Percentiles rank a stretch among this genome's conserved stretches.
Evolutionary conservation across 768 basidiomycete species (phyloP).

Genomic region (Hypholoma sublateritium): DNA sequence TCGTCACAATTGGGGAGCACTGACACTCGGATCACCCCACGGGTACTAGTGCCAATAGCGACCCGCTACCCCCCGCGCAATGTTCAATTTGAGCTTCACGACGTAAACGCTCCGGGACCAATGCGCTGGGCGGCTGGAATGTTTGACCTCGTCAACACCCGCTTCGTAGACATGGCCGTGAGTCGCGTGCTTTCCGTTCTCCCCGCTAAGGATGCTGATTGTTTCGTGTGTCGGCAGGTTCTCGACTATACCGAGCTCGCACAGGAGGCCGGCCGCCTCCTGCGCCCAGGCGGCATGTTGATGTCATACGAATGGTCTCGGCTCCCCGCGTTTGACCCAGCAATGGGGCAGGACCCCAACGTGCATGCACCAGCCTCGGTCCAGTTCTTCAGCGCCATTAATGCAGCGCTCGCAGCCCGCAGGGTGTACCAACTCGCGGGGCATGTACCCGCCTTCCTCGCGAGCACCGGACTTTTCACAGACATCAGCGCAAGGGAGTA

Average conservation of each 20-base stretch:
- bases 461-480: conserved; percentile 37
- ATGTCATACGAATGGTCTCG: conserved; percentile 58
- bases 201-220: background rate
- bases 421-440: conserved; percentile 39
- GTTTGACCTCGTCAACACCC: conserved; percentile 72
- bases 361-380: conserved; percentile 39
- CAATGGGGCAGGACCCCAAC: conserved; percentile 32
- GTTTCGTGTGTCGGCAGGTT: conserved; percentile 40
- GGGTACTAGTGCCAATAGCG: conserved; percentile 62
- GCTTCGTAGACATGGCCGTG: conserved; percentile 60
- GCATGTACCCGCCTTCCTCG: conserved; percentile 38
- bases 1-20: conserved; percentile 10
- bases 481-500: conserved; percentile 32
- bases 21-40: conserved; percentile 9
- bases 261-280: conserved; percentile 58
- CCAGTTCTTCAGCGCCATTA: conserved; percentile 39
- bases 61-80: conserved; percentile 61
- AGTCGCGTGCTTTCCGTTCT: conserved; percentile 17
- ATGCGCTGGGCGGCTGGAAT: conserved; percentile 50
- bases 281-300: conserved; percentile 73
- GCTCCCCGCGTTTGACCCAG: conserved; percentile 31
- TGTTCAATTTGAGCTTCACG: conserved; percentile 65
- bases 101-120: conserved; percentile 49
- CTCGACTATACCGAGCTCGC: conserved; percentile 52
- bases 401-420: conserved; percentile 29